phyloP scores from a whole-genome alignment of 2,329 filamentous ascomycete genomes.

The Myriosclerotinia duriaeana region DNA sequence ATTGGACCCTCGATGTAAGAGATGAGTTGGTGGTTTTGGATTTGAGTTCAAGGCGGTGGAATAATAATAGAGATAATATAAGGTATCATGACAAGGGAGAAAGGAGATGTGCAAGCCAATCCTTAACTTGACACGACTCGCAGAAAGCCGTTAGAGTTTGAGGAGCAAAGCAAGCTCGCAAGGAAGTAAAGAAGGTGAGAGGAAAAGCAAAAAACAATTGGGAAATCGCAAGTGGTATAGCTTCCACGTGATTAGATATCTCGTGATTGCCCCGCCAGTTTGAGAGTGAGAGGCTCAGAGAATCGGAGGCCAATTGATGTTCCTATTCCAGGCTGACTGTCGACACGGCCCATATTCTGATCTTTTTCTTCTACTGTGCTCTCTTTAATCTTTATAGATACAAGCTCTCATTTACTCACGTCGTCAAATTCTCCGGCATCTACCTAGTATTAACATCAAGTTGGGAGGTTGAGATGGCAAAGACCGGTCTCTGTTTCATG shows the following conservation, averaged over 20 bases:
- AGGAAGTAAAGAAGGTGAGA: not conserved
- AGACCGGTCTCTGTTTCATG: not conserved
- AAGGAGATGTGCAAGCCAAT: not conserved
- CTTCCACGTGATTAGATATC: not conserved
- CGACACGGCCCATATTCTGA: conserved; percentile 8
- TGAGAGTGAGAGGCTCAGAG: not conserved
- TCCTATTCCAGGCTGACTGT: not conserved
- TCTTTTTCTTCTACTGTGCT: not conserved
- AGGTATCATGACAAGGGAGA: not conserved
- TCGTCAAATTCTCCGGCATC: not conserved
- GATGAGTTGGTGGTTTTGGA: not conserved
- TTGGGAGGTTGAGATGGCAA: not conserved
- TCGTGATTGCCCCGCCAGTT: conserved; percentile 1
- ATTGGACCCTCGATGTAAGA: not conserved
- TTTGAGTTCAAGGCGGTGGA: not conserved
- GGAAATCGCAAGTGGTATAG: not conserved
- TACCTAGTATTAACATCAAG: not conserved
- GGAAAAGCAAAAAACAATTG: too few relatives aligned
- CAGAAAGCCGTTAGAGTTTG: not conserved
- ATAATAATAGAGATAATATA: not conserved
- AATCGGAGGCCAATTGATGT: not conserved
- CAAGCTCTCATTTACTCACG: not conserved
- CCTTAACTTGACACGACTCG: not conserved
- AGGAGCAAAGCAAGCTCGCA: not conserved
- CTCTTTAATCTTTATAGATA: not conserved